Evolutionary conservation across 257 asterid genomes (phyloP).

Genomic region (Capsicum chinense): DNA sequence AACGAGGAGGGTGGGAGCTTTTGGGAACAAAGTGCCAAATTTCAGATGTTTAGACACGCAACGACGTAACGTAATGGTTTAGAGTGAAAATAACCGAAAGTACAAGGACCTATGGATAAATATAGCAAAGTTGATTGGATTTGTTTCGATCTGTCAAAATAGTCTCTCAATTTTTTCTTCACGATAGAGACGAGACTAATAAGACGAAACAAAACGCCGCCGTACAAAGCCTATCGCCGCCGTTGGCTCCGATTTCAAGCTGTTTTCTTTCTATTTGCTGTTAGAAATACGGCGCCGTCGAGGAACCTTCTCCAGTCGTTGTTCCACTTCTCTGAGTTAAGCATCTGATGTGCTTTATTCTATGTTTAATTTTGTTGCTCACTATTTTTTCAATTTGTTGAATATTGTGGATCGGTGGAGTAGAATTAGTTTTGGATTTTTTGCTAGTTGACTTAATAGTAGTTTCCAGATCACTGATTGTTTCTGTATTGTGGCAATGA

Average conservation of each 20-base stretch:
- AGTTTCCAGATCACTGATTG: neutral
- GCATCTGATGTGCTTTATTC: neutral
- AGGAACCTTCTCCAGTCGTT: too few relatives aligned
- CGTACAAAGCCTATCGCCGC: neutral
- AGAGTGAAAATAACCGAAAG: conserved; percentile 5
- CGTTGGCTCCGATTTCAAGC: conserved; percentile 6
- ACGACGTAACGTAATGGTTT: neutral
- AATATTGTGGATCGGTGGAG: neutral
- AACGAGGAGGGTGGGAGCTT: neutral
- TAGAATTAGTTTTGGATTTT: neutral
- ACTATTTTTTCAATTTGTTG: neutral
- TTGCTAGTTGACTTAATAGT: conserved; percentile 16
- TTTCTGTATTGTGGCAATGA: neutral
- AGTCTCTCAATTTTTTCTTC: neutral
- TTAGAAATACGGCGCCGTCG: too few relatives aligned
- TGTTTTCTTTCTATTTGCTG: neutral
- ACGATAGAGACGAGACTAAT: conserved; percentile 14
- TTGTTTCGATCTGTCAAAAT: neutral
- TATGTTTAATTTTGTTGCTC: conserved; percentile 6
- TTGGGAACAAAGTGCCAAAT: neutral
- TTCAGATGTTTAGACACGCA: neutral
- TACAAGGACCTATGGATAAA: neutral
- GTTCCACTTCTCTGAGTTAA: neutral
- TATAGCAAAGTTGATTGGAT: neutral
- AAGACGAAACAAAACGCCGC: conserved; percentile 17